Conservation (phyloP, 805 yeast genomes). For the Ogataea nakhonphanomensis region DNA sequence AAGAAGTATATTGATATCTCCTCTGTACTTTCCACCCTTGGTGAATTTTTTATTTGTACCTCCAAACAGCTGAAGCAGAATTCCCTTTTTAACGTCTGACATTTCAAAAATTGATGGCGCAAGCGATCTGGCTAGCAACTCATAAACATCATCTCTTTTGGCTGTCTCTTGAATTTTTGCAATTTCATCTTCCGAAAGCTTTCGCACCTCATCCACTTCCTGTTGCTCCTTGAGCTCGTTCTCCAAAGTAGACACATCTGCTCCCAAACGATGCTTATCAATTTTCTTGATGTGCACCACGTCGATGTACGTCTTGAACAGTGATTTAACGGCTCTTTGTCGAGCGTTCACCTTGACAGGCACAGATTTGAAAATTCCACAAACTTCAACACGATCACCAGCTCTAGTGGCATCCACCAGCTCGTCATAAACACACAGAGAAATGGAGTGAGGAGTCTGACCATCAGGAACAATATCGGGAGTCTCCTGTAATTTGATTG, state of each 20-base stretch:
- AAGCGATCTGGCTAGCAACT: slow-evolving; percentile 78
- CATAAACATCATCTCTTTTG: slow-evolving; percentile 75
- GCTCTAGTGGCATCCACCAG: slow-evolving; percentile 92
- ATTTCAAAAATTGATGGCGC: slow-evolving; percentile 97
- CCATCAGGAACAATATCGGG: slow-evolving; percentile 93
- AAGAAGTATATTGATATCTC: slow-evolving; percentile 84
- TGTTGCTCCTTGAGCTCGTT: slow-evolving; percentile 54
- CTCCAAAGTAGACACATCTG: slow-evolving; percentile 70
- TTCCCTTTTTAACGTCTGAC: slow-evolving; percentile 96
- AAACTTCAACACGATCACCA: slow-evolving; percentile 93
- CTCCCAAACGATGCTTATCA: slow-evolving; percentile 76
- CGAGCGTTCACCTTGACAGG: slow-evolving; percentile 87
- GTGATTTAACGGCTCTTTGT: slow-evolving; percentile 75
- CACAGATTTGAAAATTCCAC: slow-evolving; percentile 90
- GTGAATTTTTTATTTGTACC: slow-evolving; percentile 87
- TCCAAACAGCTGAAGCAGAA: slow-evolving; percentile 87
- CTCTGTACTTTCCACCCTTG: slow-evolving; percentile 94
- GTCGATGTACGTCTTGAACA: slow-evolving; percentile 91
- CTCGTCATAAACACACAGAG: slow-evolving; percentile 92
- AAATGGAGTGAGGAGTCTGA: slow-evolving; percentile 95
- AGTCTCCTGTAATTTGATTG: slow-evolving; percentile 82
- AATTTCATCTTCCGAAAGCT: slow-evolving; percentile 66
- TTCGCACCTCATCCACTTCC: slow-evolving; percentile 75
- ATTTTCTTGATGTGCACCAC: slow-evolving; percentile 89
- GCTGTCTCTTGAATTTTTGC: slow-evolving; percentile 59